Conservation (phyloP, 2,329 filamentous ascomycete genomes). For the Hirsutella minnesotensis region DNA sequence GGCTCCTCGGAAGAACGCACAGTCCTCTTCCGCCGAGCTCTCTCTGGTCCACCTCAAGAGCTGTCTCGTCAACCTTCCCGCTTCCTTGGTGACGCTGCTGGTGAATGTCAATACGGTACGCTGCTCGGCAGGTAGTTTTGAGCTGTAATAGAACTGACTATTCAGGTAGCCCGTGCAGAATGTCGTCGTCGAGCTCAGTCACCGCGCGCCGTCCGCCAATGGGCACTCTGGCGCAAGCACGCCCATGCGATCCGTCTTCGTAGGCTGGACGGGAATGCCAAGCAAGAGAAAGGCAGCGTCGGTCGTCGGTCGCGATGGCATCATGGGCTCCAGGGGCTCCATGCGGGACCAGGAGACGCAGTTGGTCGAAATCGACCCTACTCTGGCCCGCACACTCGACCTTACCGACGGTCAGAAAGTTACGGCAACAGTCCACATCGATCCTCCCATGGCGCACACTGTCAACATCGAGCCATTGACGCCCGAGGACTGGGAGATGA, state of each 20-base stretch:
- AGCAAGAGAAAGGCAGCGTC: slow-evolving; percentile 73
- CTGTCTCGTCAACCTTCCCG: slow-evolving; percentile 86
- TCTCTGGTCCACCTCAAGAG: slow-evolving; percentile 81
- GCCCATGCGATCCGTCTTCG: slow-evolving; percentile 60
- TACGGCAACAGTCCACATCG: slow-evolving; percentile 61
- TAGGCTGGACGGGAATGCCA: slow-evolving; percentile 97
- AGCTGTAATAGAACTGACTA: slow-evolving; percentile 8
- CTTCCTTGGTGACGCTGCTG: slow-evolving; percentile 71
- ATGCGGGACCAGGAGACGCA: slow-evolving; percentile 63
- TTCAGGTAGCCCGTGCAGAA: slow-evolving; percentile 71
- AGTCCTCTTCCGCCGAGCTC: slow-evolving; percentile 67
- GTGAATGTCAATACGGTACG: slow-evolving; percentile 83
- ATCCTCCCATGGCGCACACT: slow-evolving; percentile 83
- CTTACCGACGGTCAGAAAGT: slow-evolving; percentile 75
- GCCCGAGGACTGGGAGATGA: slow-evolving; percentile 96
- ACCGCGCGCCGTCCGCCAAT: slow-evolving; percentile 38
- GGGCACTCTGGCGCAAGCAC: slow-evolving; percentile 32
- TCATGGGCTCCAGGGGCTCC: slow-evolving; percentile 46
- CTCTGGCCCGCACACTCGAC: slow-evolving; percentile 65
- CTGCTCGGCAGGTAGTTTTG: slow-evolving; percentile 1
- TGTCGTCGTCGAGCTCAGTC: slow-evolving; percentile 86
- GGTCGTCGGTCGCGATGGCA: slow-evolving; percentile 62
- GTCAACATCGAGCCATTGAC: slow-evolving; percentile 95
- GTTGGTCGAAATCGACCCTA: slow-evolving; percentile 77
- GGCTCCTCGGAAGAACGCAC: slow-evolving; percentile 41